Percentiles rank a stretch among this genome's conserved stretches.
Evolutionary conservation across 371 early-diverging fungal species (phyloP).

Genomic region (Haplosporangium sp.): DNA sequence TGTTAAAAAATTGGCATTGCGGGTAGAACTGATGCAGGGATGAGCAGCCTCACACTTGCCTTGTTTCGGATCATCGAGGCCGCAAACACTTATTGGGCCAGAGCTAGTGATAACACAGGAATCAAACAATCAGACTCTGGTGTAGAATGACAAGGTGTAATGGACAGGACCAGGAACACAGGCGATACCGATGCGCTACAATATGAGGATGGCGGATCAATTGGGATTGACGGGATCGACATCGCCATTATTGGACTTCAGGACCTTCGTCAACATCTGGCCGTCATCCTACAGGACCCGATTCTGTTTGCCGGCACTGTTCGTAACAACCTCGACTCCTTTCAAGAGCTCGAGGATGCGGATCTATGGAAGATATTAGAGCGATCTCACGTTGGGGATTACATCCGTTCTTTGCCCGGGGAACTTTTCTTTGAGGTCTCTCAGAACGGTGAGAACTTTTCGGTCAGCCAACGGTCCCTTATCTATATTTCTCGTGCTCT

Average conservation of each 20-base stretch:
- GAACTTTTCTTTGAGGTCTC: constrained; percentile 53
- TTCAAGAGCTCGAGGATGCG: constrained; percentile 58
- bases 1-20: constrained; percentile 58
- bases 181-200: constrained; percentile 49
- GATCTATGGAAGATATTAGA: constrained; percentile 65
- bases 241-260: constrained; percentile 68
- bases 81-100: constrained; percentile 42
- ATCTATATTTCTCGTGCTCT: constrained; percentile 71
- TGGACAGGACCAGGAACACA: not conserved
- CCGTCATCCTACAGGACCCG: constrained; percentile 81
- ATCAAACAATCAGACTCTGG: too few relatives aligned
- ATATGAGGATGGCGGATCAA: constrained; percentile 68
- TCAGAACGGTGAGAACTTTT: constrained; percentile 66
- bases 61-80: constrained; percentile 83
- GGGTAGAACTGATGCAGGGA: constrained; percentile 79
- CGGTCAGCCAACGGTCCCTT: constrained; percentile 73
- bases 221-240: constrained; percentile 76
- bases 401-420: constrained; percentile 59
- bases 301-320: constrained; percentile 71
- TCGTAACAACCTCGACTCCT: constrained; percentile 70
- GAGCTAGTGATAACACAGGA: constrained; percentile 18
- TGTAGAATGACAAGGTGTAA: not conserved
- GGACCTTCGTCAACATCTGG: constrained; percentile 69
- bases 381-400: constrained; percentile 63
- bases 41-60: constrained; percentile 71